These are phyloP conservation scores for Cladophialophora immunda DNA, from an alignment of 2,329 filamentous ascomycete species.

Conservation along the genomic window DNA sequence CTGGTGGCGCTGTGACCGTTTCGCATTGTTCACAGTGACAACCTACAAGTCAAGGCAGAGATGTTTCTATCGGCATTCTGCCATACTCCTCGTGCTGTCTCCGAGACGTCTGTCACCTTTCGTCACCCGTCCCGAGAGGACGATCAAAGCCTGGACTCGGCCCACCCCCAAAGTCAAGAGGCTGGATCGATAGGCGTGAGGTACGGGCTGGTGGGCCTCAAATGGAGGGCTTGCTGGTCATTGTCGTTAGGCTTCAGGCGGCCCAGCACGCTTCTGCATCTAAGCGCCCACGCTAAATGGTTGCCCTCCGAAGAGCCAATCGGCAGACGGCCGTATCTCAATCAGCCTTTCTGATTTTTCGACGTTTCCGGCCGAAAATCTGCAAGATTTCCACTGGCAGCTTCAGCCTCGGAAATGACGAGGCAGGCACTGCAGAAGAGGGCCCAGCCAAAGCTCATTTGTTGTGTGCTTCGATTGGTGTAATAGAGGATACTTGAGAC, in stretches of 20 bases:
- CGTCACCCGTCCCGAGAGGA: neutral
- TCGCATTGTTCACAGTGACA: conserved; percentile 12
- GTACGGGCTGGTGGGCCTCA: neutral
- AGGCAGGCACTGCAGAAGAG: neutral
- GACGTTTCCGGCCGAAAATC: conserved; percentile 27
- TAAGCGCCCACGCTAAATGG: conserved; percentile 29
- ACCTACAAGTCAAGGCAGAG: neutral
- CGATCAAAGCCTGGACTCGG: neutral
- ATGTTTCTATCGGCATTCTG: neutral
- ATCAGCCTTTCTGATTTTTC: conserved; percentile 16
- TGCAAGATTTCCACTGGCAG: neutral
- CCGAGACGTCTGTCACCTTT: conserved; percentile 1
- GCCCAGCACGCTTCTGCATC: conserved; percentile 25
- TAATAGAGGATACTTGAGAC: neutral
- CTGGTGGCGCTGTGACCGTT: conserved; percentile 14
- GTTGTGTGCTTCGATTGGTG: neutral
- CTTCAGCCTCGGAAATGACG: neutral
- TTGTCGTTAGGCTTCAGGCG: neutral
- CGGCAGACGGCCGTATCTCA: conserved; percentile 8
- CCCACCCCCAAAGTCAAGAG: conserved; percentile 5
- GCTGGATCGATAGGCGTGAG: conserved; percentile 4
- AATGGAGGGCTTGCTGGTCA: conserved; percentile 10
- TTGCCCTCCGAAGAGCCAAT: conserved; percentile 9
- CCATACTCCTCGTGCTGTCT: neutral
- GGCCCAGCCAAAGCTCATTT: neutral